Conservation (phyloP, 306 rosid species). For the Boehmeria nivea region DNA sequence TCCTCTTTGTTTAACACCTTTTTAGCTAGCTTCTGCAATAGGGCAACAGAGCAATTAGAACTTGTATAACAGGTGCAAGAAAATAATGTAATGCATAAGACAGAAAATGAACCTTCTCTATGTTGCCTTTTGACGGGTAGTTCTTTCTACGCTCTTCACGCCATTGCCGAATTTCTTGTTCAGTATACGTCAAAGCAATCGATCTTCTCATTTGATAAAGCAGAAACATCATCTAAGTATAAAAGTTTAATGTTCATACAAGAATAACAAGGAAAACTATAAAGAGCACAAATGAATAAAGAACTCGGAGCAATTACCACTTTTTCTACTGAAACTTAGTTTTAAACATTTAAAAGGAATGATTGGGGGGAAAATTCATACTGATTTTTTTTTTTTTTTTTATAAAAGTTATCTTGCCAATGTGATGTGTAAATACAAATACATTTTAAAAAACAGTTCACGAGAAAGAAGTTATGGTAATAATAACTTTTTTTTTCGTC, state of each 20-base stretch:
- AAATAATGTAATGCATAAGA: constrained; percentile 5
- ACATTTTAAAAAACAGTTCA: background rate
- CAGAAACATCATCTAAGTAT: constrained; percentile 14
- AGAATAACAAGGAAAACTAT: constrained; percentile 3
- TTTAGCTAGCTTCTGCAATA: constrained; percentile 45
- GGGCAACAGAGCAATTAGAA: constrained; percentile 26
- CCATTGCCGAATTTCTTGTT: constrained; percentile 79
- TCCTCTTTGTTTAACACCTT: constrained; percentile 20
- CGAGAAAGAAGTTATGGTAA: background rate
- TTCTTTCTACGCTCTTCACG: constrained; percentile 78
- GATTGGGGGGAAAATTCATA: no score
- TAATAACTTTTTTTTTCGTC: no score
- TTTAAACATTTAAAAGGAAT: no score
- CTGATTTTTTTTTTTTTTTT: no score
- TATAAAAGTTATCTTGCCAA: no score
- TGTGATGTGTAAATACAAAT: background rate
- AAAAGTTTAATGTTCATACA: background rate
- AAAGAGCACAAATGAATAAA: background rate
- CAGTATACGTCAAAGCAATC: constrained; percentile 39
- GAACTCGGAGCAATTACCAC: no score
- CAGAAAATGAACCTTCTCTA: constrained; percentile 47
- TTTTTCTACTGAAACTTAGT: no score
- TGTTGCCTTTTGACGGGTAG: constrained; percentile 47
- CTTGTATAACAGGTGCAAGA: constrained; percentile 20
- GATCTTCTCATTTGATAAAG: constrained; percentile 38